A percentile compares a stretch with the other conserved stretches of the same genome.
Evolutionary conservation across 192 early-diverging fungal genomes (phyloP).

Genomic region (Coemansia reversa): DNA sequence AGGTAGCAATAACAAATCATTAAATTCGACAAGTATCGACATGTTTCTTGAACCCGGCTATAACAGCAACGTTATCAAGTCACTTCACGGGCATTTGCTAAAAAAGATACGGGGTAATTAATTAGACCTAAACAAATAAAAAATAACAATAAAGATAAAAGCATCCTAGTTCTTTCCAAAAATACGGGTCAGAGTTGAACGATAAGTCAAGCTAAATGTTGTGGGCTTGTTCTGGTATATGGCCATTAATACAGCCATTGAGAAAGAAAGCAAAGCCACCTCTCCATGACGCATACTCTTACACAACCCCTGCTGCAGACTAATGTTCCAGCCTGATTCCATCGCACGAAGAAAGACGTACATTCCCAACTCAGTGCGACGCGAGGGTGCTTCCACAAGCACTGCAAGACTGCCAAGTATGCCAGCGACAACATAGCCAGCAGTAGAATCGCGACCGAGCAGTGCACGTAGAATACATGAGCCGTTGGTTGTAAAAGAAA

Average conservation of each 20-base stretch:
- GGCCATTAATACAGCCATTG: constrained; percentile 77
- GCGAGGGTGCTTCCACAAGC: constrained; percentile 62
- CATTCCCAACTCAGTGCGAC: constrained; percentile 76
- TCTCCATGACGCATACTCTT: constrained; percentile 68
- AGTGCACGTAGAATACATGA: constrained; percentile 59
- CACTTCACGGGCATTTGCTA: constrained; percentile 37
- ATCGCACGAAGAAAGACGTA: constrained; percentile 81
- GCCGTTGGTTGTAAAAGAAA: constrained; percentile 51
- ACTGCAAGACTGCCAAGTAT: constrained; percentile 57
- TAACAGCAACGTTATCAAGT: constrained; percentile 19
- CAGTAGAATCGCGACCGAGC: constrained; percentile 48
- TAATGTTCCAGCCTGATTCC: constrained; percentile 67
- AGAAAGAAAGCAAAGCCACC: constrained; percentile 65
- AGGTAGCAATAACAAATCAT: not conserved
- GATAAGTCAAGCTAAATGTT: constrained; percentile 71
- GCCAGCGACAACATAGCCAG: constrained; percentile 59
- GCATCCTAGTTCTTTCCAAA: constrained; percentile 70
- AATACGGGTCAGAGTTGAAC: constrained; percentile 72
- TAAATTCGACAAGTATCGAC: not conserved
- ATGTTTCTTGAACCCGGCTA: constrained; percentile 21
- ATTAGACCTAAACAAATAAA: not conserved
- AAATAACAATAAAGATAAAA: not conserved
- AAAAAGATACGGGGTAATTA: not conserved
- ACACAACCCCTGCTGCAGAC: constrained; percentile 59
- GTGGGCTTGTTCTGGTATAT: constrained; percentile 78